A percentile compares a stretch with the other conserved stretches of the same genome.
phyloP scores from a whole-genome alignment of 1,139 yeast genomes.

The Zygoascus hellenicus region DNA sequence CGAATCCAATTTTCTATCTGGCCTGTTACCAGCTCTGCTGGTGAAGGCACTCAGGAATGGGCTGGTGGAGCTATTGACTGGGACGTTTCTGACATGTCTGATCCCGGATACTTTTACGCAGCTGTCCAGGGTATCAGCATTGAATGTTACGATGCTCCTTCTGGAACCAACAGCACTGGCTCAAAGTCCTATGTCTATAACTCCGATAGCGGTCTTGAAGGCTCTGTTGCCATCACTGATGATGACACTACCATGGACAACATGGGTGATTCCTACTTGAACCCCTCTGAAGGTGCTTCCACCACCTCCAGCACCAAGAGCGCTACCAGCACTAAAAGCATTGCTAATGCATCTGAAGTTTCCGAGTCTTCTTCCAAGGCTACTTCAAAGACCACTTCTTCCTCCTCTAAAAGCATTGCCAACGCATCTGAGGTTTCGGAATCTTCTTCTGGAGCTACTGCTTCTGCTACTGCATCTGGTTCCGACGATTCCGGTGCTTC shows the following conservation, averaged over 20 bases:
- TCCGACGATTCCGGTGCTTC: constrained; percentile 10
- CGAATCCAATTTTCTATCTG: constrained; percentile 81
- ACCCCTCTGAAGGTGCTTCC: constrained; percentile 12
- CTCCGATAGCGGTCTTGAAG: constrained; percentile 8
- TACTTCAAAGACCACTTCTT: constrained; percentile 14
- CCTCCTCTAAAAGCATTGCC: constrained; percentile 14
- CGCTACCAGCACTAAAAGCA: constrained; percentile 10
- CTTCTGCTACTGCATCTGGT: constrained; percentile 14
- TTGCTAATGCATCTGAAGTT: constrained; percentile 11
- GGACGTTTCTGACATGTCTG: constrained; percentile 64
- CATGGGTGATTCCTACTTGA: constrained; percentile 12
- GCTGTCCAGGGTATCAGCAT: constrained; percentile 54
- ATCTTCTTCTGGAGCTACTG: constrained; percentile 11
- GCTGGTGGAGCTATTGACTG: constrained; percentile 89
- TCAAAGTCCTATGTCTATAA: constrained; percentile 49
- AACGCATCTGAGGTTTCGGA: constrained; percentile 13
- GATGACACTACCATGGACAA: constrained; percentile 11
- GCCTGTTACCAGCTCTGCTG: constrained; percentile 78
- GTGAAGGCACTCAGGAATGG: constrained; percentile 81
- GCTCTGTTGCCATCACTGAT: constrained; percentile 12
- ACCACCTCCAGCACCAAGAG: constrained; percentile 19
- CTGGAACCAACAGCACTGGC: constrained; percentile 41
- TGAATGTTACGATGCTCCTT: constrained; percentile 66
- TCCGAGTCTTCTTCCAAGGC: constrained; percentile 17
- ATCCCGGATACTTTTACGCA: constrained; percentile 75